Base-by-base conservation (phyloP, 225 moss, liverwort and hornwort species). In the Bryum argenteum region DNA sequence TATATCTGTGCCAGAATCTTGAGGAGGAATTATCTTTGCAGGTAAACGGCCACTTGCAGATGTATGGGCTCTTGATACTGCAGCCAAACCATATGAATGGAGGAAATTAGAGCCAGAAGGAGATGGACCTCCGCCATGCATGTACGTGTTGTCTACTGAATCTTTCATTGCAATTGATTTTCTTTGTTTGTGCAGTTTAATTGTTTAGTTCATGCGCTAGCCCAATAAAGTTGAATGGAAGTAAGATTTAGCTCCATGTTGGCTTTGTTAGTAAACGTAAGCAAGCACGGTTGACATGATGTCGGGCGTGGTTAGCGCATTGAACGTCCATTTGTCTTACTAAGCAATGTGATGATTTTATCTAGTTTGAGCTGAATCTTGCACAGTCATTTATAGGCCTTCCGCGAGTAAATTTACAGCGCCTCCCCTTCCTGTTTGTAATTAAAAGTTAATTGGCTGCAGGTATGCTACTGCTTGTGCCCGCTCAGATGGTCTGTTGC, bases 391-490 rank as follows among this genome's bases (percentile, higher is more conserved):
- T 67, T 67, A 61, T 19, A 61, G 26, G 16, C 68, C 42, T 43
- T 68, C 41, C 42, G n/a, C 19, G 60, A 42, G 60, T 51, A 41
- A 66, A 11, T 54, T 19, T 66, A 8, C 52, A 42, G 61, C 44
- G 28, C 69, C n/a, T 44, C 20, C 28, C 19, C n/a, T 51, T 67
- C 20, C 43, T 28, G 16, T 18, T 61, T 56, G 54, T 18, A 17
- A n/a, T 64, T 51, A 61, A 64, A 44, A 38, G 24, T n/a, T 66
- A 63, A 39, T 20, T 67, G 43, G 65, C 73, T 77, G 59, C 69
- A 88, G 88, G 85, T 89, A 89, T 40, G 89, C 89, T 16, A 89
- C 89, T 68, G 86, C 89, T 54, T 86, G 89, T 87, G 89, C 89
- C 16, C 79, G 89, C 64, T 84, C 84, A 53, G 89, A 87, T 61